Evolutionary conservation across 257 asterid genomes (phyloP).

Genomic region (Mitragyna speciosa): DNA sequence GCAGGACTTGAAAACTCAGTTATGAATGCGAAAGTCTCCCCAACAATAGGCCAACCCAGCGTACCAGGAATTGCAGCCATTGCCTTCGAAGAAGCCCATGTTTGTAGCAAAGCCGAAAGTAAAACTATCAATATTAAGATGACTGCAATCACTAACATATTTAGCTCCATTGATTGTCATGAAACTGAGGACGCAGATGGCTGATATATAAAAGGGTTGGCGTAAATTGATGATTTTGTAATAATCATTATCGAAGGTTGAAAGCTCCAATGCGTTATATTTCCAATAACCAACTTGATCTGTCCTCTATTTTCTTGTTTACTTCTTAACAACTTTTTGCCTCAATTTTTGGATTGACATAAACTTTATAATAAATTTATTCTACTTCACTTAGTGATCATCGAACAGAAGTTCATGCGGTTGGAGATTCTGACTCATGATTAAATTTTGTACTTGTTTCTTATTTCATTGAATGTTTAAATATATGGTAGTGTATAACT

Average conservation of each 20-base stretch:
- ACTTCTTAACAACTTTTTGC: neutral
- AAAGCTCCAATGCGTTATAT: neutral
- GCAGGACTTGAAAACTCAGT: conserved; percentile 66
- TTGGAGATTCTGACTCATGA: neutral
- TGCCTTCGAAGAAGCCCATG: conserved; percentile 48
- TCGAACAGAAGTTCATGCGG: neutral
- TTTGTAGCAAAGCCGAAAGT: conserved; percentile 27
- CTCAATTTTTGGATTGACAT: neutral
- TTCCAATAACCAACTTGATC: neutral
- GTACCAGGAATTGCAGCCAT: conserved; percentile 74
- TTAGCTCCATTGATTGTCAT: conserved; percentile 19
- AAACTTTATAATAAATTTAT: neutral
- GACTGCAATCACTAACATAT: conserved; percentile 8
- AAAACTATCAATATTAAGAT: conserved; percentile 8
- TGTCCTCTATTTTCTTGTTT: conserved; percentile 13
- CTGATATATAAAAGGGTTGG: neutral
- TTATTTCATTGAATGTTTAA: neutral
- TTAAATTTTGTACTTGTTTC: neutral
- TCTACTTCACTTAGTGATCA: neutral
- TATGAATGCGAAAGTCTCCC: conserved; percentile 71
- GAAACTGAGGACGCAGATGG: conserved; percentile 5
- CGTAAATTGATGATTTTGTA: conserved; percentile 4
- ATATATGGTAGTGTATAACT: too few species aligned
- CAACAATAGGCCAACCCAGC: conserved; percentile 83
- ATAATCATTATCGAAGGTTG: neutral